Base-by-base conservation (phyloP, 805 yeast genomes). In the Starmerella etchellsii region DNA sequence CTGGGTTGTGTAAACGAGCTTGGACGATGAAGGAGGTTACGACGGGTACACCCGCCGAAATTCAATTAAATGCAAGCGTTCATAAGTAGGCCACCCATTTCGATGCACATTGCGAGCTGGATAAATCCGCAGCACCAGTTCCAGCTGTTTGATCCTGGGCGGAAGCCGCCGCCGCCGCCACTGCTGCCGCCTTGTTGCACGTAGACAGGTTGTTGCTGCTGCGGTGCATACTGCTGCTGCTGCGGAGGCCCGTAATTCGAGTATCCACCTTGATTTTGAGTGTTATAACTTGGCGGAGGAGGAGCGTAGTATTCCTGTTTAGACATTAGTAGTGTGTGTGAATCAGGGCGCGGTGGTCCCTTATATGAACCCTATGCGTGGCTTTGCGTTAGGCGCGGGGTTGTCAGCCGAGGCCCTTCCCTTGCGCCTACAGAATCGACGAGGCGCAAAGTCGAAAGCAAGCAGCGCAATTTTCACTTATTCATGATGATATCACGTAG, bases 151-250 rank as follows among this genome's bases (percentile, higher is more conserved):
- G 50, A 31, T 4, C 48, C 50, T 8, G 42, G 49, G 9, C 30
- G 34, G 39, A 27, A 40, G 3, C 41, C 40, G 3, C 31, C 38
- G 4, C 33, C 14, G 27, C 20, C 18, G 36, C 38, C 34, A 8
- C 35, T 31, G 29, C 36, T 30, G 20, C 25, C 33, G 18, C 20
- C 22, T 25, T 46, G 47, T 31, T 47, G 50, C 4, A 41, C 50
- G 27, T 46, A 46, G 21, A 46, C 35, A 11, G 50, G 50, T 40
- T 45, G 50, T 37, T 39, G 50, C 38, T 41, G 50, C 37, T 33
- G 47, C 6, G 38, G 36, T 15, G 31, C 26, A 31, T 28, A 33
- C 31, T 41, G 44, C 38, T 41, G 46, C 31, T 31, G 44, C 18
- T 39, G 49, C 23, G 49, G 49, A 6, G 44, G 44, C 15, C 39